Evolutionary conservation across 2,329 filamentous ascomycete species (phyloP), one percentile per base, ranked within the genome.

Genomic region (Metarhizium guizhouense): DNA sequence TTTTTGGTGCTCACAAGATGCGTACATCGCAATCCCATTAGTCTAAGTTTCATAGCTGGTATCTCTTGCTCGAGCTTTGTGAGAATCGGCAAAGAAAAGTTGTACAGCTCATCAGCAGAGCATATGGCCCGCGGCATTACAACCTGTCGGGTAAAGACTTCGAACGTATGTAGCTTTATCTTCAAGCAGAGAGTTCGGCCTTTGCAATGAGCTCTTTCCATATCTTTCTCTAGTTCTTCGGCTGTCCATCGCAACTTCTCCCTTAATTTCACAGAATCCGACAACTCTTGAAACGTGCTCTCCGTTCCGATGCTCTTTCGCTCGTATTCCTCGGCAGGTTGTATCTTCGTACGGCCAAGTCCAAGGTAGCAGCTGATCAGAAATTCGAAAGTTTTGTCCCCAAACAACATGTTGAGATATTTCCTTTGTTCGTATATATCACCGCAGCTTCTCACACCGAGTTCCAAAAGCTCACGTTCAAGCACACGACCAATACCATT

Each of bases 401-500:
- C 93, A 64, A 97, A 97, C 0, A 99, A 77, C 40, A 81, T 85
- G 14, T 82, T 78, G 3, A 97, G 71, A 59, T 86, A 85, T 18
- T 87, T 84, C 8, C 94, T 82, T 29, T 93, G 80, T 0, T 77
- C 72, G 65, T 91, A 95, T 5, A 97, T 88, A 61, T 97, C 90
- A 2, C 90, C 91, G 65, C 92, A 96, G 0, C 85, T 94, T 67
- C 88, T 88, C 63, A 97, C 81, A 0, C 92, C 92, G 49, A 97
- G 85, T 4, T 93, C 90, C 48, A 89, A 83, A 2, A 99, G 80
- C 67, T 99, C 90, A 56, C 94, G 83, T 71, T 97, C 94, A 58
- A 96, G 86, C 0, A 97, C 94, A 25, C 94, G 83, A 0, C 94
- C 94, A n/a, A 99, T 82, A 1, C 94, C 94, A 61, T 96, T 96